Percentiles rank a stretch among this genome's conserved stretches.
Evolutionary conservation across 75 land plant genomes (phyloP).

Genomic region (Picea sitchensis): DNA sequence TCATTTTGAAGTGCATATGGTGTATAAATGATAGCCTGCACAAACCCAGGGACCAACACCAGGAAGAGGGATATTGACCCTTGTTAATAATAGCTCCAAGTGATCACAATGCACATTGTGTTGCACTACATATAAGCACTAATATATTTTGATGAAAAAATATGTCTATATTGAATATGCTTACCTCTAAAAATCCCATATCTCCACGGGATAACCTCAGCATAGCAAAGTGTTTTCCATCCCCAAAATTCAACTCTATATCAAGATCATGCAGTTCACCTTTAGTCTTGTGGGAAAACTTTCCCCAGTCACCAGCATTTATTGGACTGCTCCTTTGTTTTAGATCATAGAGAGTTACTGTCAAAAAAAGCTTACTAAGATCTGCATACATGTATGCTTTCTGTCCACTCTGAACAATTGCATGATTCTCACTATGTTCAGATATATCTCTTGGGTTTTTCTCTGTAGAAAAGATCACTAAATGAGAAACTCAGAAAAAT

Average conservation of each 20-base stretch:
- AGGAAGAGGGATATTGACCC: not conserved
- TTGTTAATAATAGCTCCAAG: not conserved
- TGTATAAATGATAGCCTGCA: slow-evolving; percentile 70
- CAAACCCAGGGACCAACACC: not conserved
- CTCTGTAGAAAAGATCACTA: slow-evolving; percentile 36
- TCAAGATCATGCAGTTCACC: slow-evolving; percentile 44
- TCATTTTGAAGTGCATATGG: slow-evolving; percentile 58
- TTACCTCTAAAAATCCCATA: slow-evolving; percentile 76
- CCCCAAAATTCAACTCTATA: slow-evolving; percentile 68
- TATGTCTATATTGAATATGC: not conserved
- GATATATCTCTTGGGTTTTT: slow-evolving; percentile 1
- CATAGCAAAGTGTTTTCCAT: slow-evolving; percentile 54
- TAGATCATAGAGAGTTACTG: slow-evolving; percentile 45
- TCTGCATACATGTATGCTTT: slow-evolving; percentile 62
- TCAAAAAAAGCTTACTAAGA: slow-evolving; percentile 50
- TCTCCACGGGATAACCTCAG: slow-evolving; percentile 63
- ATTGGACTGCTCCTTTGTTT: slow-evolving; percentile 57
- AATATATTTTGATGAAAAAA: not conserved
- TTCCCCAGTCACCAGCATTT: slow-evolving; percentile 55
- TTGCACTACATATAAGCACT: not conserved
- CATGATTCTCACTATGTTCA: slow-evolving; percentile 24
- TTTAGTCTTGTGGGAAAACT: slow-evolving; percentile 44
- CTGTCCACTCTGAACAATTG: slow-evolving; percentile 47
- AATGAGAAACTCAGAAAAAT: not conserved
- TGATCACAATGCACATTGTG: not conserved